phyloP scores from a whole-genome alignment of 2,329 filamentous ascomycete species.

The Nothomitra cinnamomea region DNA sequence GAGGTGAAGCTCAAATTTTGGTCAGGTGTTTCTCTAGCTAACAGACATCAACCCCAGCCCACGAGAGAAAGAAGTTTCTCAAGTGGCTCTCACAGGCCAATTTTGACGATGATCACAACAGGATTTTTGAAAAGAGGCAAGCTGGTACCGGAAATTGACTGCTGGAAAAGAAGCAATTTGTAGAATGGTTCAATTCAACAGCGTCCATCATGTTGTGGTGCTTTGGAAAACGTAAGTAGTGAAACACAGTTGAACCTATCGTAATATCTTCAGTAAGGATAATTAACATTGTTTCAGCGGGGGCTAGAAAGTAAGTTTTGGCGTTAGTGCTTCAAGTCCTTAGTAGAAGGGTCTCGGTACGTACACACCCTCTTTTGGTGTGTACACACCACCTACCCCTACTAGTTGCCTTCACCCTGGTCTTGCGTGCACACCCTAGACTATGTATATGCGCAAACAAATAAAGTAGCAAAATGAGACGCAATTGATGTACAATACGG shows the following conservation, averaged over 20 bases:
- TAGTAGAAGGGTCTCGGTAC: too few species aligned
- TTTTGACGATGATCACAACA: slow-evolving; percentile 13
- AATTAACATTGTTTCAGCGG: slow-evolving; percentile 8
- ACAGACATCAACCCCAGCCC: slow-evolving; percentile 5
- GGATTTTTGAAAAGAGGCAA: slow-evolving; percentile 12
- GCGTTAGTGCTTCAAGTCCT: too few species aligned
- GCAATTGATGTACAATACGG: too few species aligned
- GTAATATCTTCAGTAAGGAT: too few species aligned
- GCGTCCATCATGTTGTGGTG: slow-evolving; percentile 13
- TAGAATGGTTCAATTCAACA: slow-evolving; percentile 10
- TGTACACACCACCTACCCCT: too few species aligned
- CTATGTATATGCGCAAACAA: too few species aligned
- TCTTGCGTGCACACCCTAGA: too few species aligned
- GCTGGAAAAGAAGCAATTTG: slow-evolving; percentile 8
- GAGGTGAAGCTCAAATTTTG: slow-evolving; percentile 8
- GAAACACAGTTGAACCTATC: too few species aligned
- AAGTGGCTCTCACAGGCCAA: slow-evolving; percentile 12
- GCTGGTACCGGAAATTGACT: slow-evolving; percentile 13
- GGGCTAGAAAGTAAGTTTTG: slow-evolving; percentile 14
- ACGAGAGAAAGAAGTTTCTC: slow-evolving; percentile 12
- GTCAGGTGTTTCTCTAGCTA: background rate
- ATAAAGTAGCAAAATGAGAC: too few species aligned
- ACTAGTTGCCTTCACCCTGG: too few species aligned
- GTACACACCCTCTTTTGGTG: too few species aligned
- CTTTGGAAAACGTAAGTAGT: slow-evolving; percentile 12